Conservation (phyloP, 192 early-diverging fungal genomes). For the Chytriomyces sp. region DNA sequence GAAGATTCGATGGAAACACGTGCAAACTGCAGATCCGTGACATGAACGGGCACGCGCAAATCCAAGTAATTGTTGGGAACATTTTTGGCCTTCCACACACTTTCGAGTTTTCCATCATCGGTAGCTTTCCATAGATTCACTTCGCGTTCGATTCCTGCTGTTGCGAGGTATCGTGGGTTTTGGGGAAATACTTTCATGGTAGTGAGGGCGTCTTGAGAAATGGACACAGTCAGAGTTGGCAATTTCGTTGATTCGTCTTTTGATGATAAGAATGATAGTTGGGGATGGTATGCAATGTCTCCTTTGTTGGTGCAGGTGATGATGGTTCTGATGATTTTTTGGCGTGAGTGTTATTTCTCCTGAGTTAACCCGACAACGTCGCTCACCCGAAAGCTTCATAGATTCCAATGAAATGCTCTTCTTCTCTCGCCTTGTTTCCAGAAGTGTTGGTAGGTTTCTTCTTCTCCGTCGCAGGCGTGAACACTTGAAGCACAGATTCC, state of each 20-base stretch:
- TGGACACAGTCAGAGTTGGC: constrained; percentile 40
- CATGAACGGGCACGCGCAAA: constrained; percentile 85
- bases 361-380: constrained; percentile 39
- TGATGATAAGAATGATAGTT: not conserved
- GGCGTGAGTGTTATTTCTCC: constrained; percentile 32
- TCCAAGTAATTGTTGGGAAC: constrained; percentile 78
- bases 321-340: constrained; percentile 41
- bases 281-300: constrained; percentile 25
- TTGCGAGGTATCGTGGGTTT: constrained; percentile 72
- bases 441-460: constrained; percentile 26
- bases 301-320: constrained; percentile 48
- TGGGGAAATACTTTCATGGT: constrained; percentile 72
- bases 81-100: constrained; percentile 84
- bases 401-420: constrained; percentile 55
- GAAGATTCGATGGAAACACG: not conserved
- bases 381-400: constrained; percentile 41
- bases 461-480: constrained; percentile 23
- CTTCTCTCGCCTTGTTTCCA: constrained; percentile 46
- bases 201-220: constrained; percentile 61
- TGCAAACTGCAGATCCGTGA: constrained; percentile 81
- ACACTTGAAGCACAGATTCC: constrained; percentile 31
- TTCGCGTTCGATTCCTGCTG: constrained; percentile 87
- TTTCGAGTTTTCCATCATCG: constrained; percentile 39
- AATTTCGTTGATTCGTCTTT: not conserved
- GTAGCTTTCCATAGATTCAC: constrained; percentile 74